phyloP scores from a whole-genome alignment of 768 basidiomycete species.

The Lactarius hengduanensis region DNA sequence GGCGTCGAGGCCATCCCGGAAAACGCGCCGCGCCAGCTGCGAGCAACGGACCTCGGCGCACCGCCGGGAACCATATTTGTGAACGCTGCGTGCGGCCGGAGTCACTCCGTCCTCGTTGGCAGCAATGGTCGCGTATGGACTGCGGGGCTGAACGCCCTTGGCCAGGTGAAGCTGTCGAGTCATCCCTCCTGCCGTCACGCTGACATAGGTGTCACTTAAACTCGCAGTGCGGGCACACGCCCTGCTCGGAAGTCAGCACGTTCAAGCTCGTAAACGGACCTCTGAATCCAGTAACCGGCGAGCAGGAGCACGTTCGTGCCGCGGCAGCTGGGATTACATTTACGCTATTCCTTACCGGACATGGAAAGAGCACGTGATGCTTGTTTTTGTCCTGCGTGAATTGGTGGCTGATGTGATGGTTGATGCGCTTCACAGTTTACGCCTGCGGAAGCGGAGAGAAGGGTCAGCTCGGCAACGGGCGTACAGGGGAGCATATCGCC shows the following conservation, averaged over 20 bases:
- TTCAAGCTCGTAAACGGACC: constrained; percentile 67
- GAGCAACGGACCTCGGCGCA: constrained; percentile 61
- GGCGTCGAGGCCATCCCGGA: constrained; percentile 58
- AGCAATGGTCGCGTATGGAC: constrained; percentile 83
- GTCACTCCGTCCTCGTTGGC: constrained; percentile 80
- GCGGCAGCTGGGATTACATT: constrained; percentile 84
- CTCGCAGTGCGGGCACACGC: constrained; percentile 23
- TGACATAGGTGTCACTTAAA: background rate
- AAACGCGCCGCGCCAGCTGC: constrained; percentile 64
- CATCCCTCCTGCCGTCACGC: background rate
- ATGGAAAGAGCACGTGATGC: constrained; percentile 64
- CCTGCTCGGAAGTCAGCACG: constrained; percentile 57
- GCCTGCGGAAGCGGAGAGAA: constrained; percentile 90
- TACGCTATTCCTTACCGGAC: constrained; percentile 76
- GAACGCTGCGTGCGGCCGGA: constrained; percentile 77
- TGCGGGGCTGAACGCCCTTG: constrained; percentile 75
- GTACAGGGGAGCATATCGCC: constrained; percentile 87
- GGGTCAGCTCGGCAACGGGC: constrained; percentile 91
- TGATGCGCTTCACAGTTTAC: constrained; percentile 53
- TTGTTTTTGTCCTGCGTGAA: background rate
- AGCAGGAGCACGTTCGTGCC: constrained; percentile 62
- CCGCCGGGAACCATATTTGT: constrained; percentile 55
- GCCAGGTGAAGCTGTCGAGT: constrained; percentile 54
- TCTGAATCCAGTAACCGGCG: constrained; percentile 40
- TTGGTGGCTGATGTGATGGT: constrained; percentile 11